A percentile compares a stretch with the other conserved stretches of the same genome.
phyloP scores from a whole-genome alignment of 164 flowering plant genomes.

The Macadamia tetraphylla region DNA sequence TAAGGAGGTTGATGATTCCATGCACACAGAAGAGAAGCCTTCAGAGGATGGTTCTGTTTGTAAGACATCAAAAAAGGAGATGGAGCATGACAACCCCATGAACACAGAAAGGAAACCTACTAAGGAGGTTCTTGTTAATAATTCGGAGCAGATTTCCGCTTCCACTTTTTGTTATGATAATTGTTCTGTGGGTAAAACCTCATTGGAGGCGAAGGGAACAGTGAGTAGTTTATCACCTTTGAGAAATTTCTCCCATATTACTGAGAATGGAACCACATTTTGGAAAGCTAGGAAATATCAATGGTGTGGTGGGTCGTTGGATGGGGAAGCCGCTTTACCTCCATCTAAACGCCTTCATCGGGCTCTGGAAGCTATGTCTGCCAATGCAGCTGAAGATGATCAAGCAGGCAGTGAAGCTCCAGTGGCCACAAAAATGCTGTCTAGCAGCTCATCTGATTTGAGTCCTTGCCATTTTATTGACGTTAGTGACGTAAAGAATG shows the following conservation, averaged over 20 bases:
- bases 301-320: slow-evolving; percentile 40
- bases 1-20: no score
- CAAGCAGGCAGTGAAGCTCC: slow-evolving; percentile 25
- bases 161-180: slow-evolving; percentile 19
- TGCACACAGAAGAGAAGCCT: no score
- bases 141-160: slow-evolving; percentile 14
- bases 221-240: slow-evolving; percentile 23
- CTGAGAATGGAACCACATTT: slow-evolving; percentile 20
- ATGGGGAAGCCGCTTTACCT: slow-evolving; percentile 85
- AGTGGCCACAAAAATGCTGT: slow-evolving; percentile 5
- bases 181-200: slow-evolving; percentile 13
- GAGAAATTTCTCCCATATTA: slow-evolving; percentile 14
- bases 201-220: slow-evolving; percentile 20
- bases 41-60: slow-evolving; percentile 6
- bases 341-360: slow-evolving; percentile 91
- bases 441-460: slow-evolving; percentile 18
- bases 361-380: slow-evolving; percentile 91
- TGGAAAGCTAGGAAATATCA: slow-evolving; percentile 39
- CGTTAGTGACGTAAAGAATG: slow-evolving; percentile 17
- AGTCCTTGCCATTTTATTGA: slow-evolving; percentile 12
- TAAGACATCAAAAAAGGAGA: slow-evolving; percentile 32
- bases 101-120: slow-evolving; percentile 30
- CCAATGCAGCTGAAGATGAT: slow-evolving; percentile 70
- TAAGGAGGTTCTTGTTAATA: slow-evolving; percentile 19
- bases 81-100: slow-evolving; percentile 20